Conservation (phyloP, 352 stramenopile species). For the Phytophthora fragariae region DNA sequence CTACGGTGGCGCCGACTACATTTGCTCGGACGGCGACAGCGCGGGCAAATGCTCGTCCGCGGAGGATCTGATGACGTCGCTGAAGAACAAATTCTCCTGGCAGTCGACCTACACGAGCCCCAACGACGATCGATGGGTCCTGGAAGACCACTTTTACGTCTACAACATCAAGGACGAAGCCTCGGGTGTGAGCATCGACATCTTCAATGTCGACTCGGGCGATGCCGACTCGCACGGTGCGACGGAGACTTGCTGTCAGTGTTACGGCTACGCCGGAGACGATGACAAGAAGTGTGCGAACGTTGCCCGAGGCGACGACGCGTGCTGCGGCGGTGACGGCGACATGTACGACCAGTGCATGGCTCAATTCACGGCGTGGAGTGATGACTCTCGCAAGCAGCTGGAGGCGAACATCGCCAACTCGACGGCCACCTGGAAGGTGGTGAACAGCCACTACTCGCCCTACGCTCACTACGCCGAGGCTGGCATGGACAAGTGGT, state of each 20-base stretch:
- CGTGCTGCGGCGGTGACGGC: conserved; percentile 43
- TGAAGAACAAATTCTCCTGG: conserved; percentile 58
- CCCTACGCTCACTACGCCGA: conserved; percentile 55
- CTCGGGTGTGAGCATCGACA: conserved; percentile 55
- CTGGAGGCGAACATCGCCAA: conserved; percentile 47
- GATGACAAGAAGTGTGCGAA: conserved; percentile 50
- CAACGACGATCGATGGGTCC: conserved; percentile 59
- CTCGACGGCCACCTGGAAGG: conserved; percentile 66
- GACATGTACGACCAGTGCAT: conserved; percentile 55
- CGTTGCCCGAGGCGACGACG: conserved; percentile 44
- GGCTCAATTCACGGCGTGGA: conserved; percentile 48
- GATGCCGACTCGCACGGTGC: conserved; percentile 57
- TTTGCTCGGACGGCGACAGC: conserved; percentile 43
- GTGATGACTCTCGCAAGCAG: conserved; percentile 48
- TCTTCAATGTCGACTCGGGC: conserved; percentile 67
- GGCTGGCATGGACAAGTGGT: conserved; percentile 47
- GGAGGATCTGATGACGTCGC: conserved; percentile 24
- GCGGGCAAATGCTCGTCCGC: conserved; percentile 35
- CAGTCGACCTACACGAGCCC: conserved; percentile 55
- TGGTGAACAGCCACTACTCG: conserved; percentile 70
- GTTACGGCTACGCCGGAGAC: conserved; percentile 55
- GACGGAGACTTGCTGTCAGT: conserved; percentile 60
- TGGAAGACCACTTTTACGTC: conserved; percentile 62
- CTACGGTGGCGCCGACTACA: conserved; percentile 65
- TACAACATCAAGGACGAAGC: conserved; percentile 42